Evolutionary conservation across 169 alveolate genomes (phyloP), one percentile per base, ranked within the genome.

Genomic region (Plasmodium fragile): DNA sequence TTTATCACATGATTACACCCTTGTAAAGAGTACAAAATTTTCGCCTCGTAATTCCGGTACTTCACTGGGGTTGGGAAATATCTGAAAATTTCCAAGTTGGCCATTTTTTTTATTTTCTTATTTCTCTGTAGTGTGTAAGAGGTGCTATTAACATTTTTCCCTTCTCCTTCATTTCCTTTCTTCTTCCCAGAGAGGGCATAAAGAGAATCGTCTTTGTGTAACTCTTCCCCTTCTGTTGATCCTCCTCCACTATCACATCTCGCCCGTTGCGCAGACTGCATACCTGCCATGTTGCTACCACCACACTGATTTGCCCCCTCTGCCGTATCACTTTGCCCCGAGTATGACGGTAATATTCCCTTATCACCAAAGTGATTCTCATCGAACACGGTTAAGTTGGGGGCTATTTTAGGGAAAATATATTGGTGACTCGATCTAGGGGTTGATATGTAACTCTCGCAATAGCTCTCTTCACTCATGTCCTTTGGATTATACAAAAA

Each of bases 21-120:
- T 5, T 65, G 75, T 25, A 95, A 53, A 16, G 87, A 92, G 28
- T 65, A 82, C n/a, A 95, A 79, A 81, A 95, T 81, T 36, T 93
- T 95, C 22, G 94, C 95, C 81, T 95, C 96, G 92, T 95, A 95
- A 81, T 95, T 87, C 71, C 95, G 77, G 85, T 90, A 82, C 77
- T 95, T 95, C 28, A 95, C 92, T 7, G 95, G 95, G 53, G 96
- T 95, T 18, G 96, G 96, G 18, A 92, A 78, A 79, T 95, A 95
- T 30, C 94, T 92, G 52, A 71, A 95, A 11, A 95, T 70, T 79
- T 95, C 95, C 55, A 83, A 41, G 34, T 73, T 80, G 4, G 94
- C 87, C 92, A 92, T 85, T 34, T 75, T 71, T 52, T 85, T 93
- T 13, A 82, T 85, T 72, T 93, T 95, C 30, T 84, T 43, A 83